Base-by-base conservation (phyloP, 371 early-diverging fungal genomes). In the Mucor velutinosus region DNA sequence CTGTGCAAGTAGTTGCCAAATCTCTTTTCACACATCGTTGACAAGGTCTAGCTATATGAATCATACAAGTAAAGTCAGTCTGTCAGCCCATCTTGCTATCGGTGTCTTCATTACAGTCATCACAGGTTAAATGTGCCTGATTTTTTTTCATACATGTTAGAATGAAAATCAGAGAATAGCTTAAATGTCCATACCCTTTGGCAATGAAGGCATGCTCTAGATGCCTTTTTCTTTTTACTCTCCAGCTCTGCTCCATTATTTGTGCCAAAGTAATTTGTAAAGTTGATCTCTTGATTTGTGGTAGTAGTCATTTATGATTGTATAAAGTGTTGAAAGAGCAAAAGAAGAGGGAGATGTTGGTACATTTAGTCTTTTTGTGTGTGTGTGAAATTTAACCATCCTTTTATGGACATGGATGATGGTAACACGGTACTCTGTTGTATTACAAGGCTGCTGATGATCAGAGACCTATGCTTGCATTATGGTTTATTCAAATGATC, bases 1-100 rank as follows among this genome's bases (percentile, higher is more conserved):
- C 94, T 2, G 86, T 81, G 70, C 95, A 94, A 1, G 90, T 83
- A 25, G 71, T 83, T 7, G 84, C 88, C 33, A 92, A 69, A 33
- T 90, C 90, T 39, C 90, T 79, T 75, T 91, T 92, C 17, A 91
- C 83, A 71, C 95, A 95, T 1, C 94, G 85, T 35, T 83, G 82
- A 70, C 95, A 95, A 21, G 95, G 95, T 30, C 95, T 85, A 21
- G 84, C 86, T 87, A 74, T 23, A 33, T 33, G 33, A 33, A 33
- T 33, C 33, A 33, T 33, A 6, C 37, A 49, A 11, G 37, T 4
- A 53, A 12, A 11, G 45, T 14, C 15, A 7, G 32, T 45, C 29
- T 60, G n/a, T 33, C 33, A 33, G 7, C 7, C 7, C 7, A 8
- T 33, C 3, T 7, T 7, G 4, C 1, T 33, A 43, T 14, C 73